These are phyloP conservation scores for Acer saccharum DNA, from an alignment of 345 rosid genomes.

Conservation along the genomic window DNA sequence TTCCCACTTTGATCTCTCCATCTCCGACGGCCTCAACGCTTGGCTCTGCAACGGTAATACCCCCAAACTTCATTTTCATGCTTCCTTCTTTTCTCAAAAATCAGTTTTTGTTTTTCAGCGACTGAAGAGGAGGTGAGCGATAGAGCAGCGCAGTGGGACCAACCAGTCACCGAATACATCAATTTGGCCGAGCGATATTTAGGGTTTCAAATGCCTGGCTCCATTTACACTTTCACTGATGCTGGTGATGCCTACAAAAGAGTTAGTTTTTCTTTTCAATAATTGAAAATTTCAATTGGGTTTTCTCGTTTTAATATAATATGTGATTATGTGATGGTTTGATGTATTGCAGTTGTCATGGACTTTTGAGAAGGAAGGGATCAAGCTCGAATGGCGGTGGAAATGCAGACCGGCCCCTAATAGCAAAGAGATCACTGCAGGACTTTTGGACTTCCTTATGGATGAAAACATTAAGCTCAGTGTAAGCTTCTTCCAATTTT, in stretches of 20 bases:
- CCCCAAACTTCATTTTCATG: neutral
- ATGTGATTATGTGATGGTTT: neutral
- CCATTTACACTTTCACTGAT: slow-evolving; percentile 73
- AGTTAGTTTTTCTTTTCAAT: slow-evolving; percentile 34
- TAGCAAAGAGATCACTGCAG: slow-evolving; percentile 49
- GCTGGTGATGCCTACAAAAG: slow-evolving; percentile 71
- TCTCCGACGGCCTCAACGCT: slow-evolving; percentile 74
- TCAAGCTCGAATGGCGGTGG: slow-evolving; percentile 91
- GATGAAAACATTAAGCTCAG: slow-evolving; percentile 80
- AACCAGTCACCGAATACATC: slow-evolving; percentile 64
- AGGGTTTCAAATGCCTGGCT: slow-evolving; percentile 75
- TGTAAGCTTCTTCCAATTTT: slow-evolving; percentile 34
- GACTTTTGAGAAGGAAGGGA: slow-evolving; percentile 93
- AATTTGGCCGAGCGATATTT: slow-evolving; percentile 71
- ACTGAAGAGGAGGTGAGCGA: slow-evolving; percentile 73
- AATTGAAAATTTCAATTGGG: neutral
- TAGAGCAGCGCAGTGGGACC: slow-evolving; percentile 90
- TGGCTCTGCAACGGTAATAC: slow-evolving; percentile 74
- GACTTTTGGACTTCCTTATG: slow-evolving; percentile 82
- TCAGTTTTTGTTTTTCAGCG: slow-evolving; percentile 36
- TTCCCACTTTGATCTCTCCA: slow-evolving; percentile 64
- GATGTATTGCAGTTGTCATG: slow-evolving; percentile 67
- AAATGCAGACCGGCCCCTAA: slow-evolving; percentile 64
- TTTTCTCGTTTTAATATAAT: neutral
- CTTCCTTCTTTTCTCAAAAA: neutral